Base-by-base conservation (phyloP, 2,329 filamentous ascomycete species). In the Claviceps pusilla region DNA sequence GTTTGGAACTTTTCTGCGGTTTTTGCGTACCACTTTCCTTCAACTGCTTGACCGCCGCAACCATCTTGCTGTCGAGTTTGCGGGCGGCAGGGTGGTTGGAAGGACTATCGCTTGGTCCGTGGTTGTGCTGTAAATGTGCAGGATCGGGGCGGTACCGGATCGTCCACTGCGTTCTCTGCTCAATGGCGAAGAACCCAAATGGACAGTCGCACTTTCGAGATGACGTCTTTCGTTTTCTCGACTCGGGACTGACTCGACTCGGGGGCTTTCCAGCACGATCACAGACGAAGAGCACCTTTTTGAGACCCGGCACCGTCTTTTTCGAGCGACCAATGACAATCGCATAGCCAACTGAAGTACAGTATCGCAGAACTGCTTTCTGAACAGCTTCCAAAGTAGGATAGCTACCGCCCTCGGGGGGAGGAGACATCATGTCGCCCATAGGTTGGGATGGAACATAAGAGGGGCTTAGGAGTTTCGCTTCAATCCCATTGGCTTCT, bases 151-250 rank as follows among this genome's bases (percentile, higher is more conserved):
- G 76, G 61, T 83, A 84, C 52, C 81, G 74, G 55, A 84, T 77
- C 0, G 79, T 80, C 81, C 81, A 84, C 59, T 84, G 79, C 0
- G 79, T 83, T 56, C 81, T 73, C 62, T 83, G 79, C 64, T 84
- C 81, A 43, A 84, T 80, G 54, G 81, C 81, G 59, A 84, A 84
- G 65, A 84, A 83, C n/a, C 81, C 81, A 64, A 84, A 84, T 35
- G 79, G 79, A 58, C 81, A 84, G 60, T 83, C 80, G 61, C 81
- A 84, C 61, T 84, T 84, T 48, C 81, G 74, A n/a, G 80, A 84
- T 9, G 81, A 83, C 1, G 81, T 84, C 63, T 81, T 82, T 28
- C 79, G 74, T 66, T 84, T 84, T 54, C 81, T 76, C 57, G 77
- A 75, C 65, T 84, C 81, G 1, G 80, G 78, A 58, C 72, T 82